These are phyloP conservation scores for Tremellales sp. DNA, from an alignment of 1,284 basidiomycete species.

Conservation along the genomic window DNA sequence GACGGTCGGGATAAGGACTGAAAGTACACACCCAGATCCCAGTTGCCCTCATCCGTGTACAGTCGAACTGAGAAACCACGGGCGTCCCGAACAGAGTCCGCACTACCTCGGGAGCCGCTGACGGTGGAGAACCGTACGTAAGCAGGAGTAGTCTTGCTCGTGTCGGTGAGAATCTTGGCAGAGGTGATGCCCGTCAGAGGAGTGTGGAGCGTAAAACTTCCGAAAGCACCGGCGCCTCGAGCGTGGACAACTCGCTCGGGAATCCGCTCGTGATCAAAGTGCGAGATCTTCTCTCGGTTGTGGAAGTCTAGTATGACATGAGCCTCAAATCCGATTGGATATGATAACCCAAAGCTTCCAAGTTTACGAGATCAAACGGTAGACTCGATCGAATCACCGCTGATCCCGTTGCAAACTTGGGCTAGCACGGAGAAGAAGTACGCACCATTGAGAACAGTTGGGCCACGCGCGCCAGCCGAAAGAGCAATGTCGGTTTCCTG, in stretches of 20 bases:
- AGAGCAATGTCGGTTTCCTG: constrained; percentile 44
- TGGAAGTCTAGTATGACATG: constrained; percentile 31
- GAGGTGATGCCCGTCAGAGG: constrained; percentile 47
- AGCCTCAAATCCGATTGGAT: neutral
- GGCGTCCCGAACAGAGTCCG: constrained; percentile 63
- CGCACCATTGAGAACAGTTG: constrained; percentile 37
- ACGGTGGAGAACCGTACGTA: constrained; percentile 81
- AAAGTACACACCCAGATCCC: constrained; percentile 63
- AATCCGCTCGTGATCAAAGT: constrained; percentile 79
- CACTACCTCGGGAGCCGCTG: constrained; percentile 67
- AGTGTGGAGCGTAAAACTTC: constrained; percentile 70
- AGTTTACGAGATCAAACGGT: too few species aligned
- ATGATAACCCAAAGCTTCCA: neutral
- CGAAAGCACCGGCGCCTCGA: constrained; percentile 74
- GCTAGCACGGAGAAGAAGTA: too few species aligned
- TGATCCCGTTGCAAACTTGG: neutral
- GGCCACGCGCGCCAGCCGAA: constrained; percentile 42
- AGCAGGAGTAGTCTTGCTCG: constrained; percentile 64
- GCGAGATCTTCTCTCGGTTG: constrained; percentile 56
- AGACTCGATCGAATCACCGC: too few species aligned
- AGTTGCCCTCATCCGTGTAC: constrained; percentile 74
- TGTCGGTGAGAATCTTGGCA: constrained; percentile 62
- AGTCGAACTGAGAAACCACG: constrained; percentile 78
- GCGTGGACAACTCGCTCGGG: constrained; percentile 72
- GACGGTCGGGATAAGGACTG: neutral